phyloP scores from a whole-genome alignment of 108 stramenopile species.

The Cyclotella choctawhatcheeana region DNA sequence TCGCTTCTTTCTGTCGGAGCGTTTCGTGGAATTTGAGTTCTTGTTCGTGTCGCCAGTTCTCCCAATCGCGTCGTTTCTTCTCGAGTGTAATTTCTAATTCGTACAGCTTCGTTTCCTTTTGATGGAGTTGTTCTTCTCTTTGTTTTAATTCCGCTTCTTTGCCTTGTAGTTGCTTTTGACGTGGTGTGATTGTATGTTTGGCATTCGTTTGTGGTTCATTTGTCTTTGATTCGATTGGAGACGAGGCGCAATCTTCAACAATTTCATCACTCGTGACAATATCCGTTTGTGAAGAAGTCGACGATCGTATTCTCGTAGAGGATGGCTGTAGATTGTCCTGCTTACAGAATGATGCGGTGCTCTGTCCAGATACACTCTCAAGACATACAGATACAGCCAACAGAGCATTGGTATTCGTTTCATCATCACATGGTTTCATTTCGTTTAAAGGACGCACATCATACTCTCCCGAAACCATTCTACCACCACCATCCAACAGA shows the following conservation, averaged over 20 bases:
- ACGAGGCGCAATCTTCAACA: conserved; percentile 15
- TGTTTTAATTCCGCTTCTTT: conserved; percentile 24
- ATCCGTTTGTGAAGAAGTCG: conserved; percentile 35
- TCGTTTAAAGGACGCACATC: background rate
- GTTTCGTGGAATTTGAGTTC: conserved; percentile 49
- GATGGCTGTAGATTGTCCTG: background rate
- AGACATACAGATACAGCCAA: conserved; percentile 11
- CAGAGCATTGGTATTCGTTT: background rate
- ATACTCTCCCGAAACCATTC: conserved; percentile 26
- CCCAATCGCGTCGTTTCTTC: conserved; percentile 47
- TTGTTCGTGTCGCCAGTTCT: conserved; percentile 44
- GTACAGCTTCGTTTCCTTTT: conserved; percentile 32
- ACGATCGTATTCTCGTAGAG: conserved; percentile 1
- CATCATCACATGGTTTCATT: conserved; percentile 7
- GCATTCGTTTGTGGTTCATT: background rate
- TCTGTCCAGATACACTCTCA: background rate
- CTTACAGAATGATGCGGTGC: background rate
- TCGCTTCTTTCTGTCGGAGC: conserved; percentile 49
- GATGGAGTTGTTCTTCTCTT: conserved; percentile 32
- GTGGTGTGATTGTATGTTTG: background rate
- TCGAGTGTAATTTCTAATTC: conserved; percentile 25
- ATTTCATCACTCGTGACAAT: background rate
- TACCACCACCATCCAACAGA: no score
- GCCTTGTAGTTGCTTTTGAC: conserved; percentile 12
- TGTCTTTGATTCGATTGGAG: background rate